phyloP scores from a whole-genome alignment of 805 yeast species.

The Peterozyma toletana region DNA sequence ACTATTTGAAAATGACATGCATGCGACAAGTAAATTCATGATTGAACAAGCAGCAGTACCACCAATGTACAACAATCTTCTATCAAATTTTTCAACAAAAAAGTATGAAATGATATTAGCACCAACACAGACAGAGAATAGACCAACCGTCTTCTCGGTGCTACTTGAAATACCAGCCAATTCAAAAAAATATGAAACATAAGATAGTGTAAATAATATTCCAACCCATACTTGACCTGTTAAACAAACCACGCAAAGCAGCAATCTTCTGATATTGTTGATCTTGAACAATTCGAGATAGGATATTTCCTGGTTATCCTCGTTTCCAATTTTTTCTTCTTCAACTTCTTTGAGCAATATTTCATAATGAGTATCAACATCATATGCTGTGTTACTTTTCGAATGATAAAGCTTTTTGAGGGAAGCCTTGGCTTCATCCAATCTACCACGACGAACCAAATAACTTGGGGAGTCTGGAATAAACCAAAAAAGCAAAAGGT shows the following conservation, averaged over 20 bases:
- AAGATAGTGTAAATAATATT: background rate
- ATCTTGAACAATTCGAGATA: too few species aligned
- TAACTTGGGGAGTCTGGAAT: constrained; percentile 68
- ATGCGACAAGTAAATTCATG: constrained; percentile 9
- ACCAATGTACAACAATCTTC: constrained; percentile 17
- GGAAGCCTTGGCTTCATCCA: constrained; percentile 47
- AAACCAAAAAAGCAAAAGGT: constrained; percentile 22
- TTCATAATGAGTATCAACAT: constrained; percentile 43
- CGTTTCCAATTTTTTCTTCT: too few species aligned
- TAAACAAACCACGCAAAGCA: too few species aligned
- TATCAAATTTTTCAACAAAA: constrained; percentile 21
- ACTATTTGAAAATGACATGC: constrained; percentile 8
- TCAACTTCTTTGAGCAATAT: constrained; percentile 8
- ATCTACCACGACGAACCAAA: constrained; percentile 40
- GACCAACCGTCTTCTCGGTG: constrained; percentile 3
- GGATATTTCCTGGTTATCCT: too few species aligned
- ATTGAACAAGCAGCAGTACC: constrained; percentile 16
- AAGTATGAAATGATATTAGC: constrained; percentile 25
- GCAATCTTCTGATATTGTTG: too few species aligned
- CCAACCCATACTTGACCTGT: too few species aligned
- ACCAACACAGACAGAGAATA: constrained; percentile 3
- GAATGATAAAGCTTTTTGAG: constrained; percentile 37
- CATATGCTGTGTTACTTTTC: constrained; percentile 25
- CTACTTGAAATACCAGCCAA: constrained; percentile 4
- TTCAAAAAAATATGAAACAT: constrained; percentile 6